Evolutionary conservation across 176 grass and related monocot genomes (phyloP).

Genomic region (Alloteropsis semialata): DNA sequence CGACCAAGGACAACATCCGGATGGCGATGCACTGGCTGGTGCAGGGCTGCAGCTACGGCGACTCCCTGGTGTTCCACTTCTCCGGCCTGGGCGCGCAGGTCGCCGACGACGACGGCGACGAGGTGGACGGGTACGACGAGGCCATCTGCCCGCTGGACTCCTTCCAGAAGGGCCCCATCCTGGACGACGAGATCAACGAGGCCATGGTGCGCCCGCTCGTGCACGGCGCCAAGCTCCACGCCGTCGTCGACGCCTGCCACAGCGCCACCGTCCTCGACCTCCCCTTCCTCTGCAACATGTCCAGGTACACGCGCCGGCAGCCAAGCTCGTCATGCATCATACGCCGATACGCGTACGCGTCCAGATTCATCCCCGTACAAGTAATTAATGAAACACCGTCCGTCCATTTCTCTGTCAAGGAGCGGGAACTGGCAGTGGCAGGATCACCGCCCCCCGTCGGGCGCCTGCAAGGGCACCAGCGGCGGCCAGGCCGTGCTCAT

Average conservation of each 20-base stretch:
- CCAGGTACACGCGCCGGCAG: no score
- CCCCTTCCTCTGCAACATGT: constrained; percentile 68
- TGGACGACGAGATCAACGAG: constrained; percentile 89
- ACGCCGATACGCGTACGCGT: no score
- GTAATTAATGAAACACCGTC: no score
- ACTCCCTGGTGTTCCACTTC: constrained; percentile 96
- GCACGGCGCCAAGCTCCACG: constrained; percentile 65
- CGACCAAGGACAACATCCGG: constrained; percentile 75
- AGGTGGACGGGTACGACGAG: constrained; percentile 86
- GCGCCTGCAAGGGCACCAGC: constrained; percentile 37
- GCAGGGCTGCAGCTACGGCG: constrained; percentile 57
- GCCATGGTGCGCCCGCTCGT: constrained; percentile 75
- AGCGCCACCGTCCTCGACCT: constrained; percentile 87
- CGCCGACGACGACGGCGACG: constrained; percentile 59
- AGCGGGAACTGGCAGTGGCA: constrained; percentile 32
- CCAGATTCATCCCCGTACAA: no score
- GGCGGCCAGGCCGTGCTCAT: constrained; percentile 44
- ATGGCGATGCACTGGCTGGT: constrained; percentile 92
- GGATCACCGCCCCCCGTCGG: constrained; percentile 29
- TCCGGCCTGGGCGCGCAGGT: constrained; percentile 80
- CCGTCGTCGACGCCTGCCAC: constrained; percentile 84
- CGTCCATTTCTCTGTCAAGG: no score
- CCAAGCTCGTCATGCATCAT: no score
- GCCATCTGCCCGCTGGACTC: constrained; percentile 82
- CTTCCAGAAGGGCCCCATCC: constrained; percentile 58